Conservation (phyloP, 2,329 filamentous ascomycete species). For the Arthrinium phaeospermum region DNA sequence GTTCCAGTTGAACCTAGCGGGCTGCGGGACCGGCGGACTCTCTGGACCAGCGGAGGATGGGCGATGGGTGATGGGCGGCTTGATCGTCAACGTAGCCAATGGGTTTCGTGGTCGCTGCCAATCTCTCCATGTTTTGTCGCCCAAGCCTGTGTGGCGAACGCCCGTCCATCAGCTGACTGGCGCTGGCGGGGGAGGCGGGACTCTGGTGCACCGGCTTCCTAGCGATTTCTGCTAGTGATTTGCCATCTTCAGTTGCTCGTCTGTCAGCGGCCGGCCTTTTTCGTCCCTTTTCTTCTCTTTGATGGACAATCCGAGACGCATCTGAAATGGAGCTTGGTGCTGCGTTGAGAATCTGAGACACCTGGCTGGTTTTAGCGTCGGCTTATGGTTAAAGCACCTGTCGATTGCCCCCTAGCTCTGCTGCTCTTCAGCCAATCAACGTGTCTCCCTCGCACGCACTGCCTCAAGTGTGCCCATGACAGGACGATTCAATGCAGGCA, state of each 20-base stretch:
- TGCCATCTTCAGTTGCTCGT: not conserved
- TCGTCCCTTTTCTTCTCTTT: not conserved
- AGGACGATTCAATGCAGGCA: constrained; percentile 5
- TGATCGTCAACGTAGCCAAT: not conserved
- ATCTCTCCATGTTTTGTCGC: not conserved
- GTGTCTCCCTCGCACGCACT: not conserved
- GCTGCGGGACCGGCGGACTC: constrained; percentile 8
- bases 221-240: not conserved
- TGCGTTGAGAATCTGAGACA: constrained; percentile 37
- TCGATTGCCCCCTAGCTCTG: not conserved
- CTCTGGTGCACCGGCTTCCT: not conserved
- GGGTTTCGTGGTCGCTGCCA: not conserved
- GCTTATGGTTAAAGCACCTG: constrained; percentile 37
- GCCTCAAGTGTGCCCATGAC: constrained; percentile 9
- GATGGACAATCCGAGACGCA: constrained; percentile 32
- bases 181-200: not conserved
- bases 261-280: not conserved
- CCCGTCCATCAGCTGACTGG: not conserved
- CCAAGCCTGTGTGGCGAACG: not conserved
- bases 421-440: not conserved
- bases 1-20: not conserved
- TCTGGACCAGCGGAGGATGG: not conserved
- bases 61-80: not conserved
- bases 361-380: constrained; percentile 42
- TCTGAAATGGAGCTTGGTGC: constrained; percentile 33